Percentiles rank a stretch among this genome's conserved stretches.
These are phyloP conservation scores for Arabidopsis arenosa DNA, from an alignment of 345 rosid genomes.

Conservation along the genomic window DNA sequence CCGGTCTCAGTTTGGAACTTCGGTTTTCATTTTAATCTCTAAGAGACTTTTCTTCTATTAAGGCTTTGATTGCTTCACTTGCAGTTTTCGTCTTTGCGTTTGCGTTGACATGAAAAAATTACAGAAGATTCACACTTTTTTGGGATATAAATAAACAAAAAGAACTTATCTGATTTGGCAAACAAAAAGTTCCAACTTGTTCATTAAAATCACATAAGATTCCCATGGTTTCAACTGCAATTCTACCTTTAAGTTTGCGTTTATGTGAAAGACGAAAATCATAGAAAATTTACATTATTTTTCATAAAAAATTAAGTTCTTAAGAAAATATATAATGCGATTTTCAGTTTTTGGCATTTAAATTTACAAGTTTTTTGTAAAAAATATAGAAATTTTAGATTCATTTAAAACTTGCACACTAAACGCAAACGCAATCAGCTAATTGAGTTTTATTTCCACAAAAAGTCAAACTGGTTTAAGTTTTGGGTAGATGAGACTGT, in stretches of 20 bases:
- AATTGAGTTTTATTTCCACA: background rate
- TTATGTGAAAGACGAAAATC: background rate
- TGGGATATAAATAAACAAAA: background rate
- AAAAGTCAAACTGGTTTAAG: constrained; percentile 21
- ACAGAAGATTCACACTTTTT: background rate
- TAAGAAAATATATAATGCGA: too few relatives aligned
- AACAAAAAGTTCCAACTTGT: constrained; percentile 1
- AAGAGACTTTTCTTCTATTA: background rate
- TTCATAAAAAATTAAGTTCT: background rate
- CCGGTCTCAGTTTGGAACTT: background rate
- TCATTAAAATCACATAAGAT: background rate
- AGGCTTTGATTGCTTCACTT: background rate
- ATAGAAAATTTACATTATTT: background rate
- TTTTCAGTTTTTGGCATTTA: too few relatives aligned
- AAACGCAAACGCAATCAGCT: background rate
- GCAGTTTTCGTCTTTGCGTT: background rate
- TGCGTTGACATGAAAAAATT: background rate
- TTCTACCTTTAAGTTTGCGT: background rate
- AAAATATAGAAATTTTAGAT: background rate
- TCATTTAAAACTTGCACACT: background rate
- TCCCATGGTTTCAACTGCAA: background rate
- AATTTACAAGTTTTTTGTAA: background rate
- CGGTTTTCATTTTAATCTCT: background rate
- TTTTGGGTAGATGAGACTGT: constrained; percentile 39
- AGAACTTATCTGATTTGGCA: background rate